Percentiles rank a stretch among this genome's conserved stretches.
These are phyloP conservation scores for Cryptosporidium sp. DNA, from an alignment of 169 alveolate species.

Conservation along the genomic window DNA sequence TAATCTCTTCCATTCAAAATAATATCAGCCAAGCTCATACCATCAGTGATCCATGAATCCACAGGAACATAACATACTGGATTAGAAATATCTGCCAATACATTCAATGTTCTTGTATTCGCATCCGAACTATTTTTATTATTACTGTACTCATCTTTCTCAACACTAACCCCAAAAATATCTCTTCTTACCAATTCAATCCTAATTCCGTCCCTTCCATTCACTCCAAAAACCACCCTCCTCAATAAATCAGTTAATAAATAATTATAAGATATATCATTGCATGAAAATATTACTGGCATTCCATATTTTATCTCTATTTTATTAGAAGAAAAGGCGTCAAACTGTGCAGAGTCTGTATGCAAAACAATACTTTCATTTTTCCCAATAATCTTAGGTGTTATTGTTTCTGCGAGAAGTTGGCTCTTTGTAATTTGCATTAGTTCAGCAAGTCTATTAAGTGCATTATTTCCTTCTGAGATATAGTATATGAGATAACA, in stretches of 20 bases:
- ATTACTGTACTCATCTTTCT: neutral
- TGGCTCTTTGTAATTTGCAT: slow-evolving; percentile 26
- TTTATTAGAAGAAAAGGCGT: neutral
- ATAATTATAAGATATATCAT: slow-evolving; percentile 30
- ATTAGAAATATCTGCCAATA: slow-evolving; percentile 17
- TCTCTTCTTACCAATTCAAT: neutral
- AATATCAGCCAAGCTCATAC: slow-evolving; percentile 61
- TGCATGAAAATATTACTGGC: slow-evolving; percentile 28
- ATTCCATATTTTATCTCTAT: slow-evolving; percentile 14
- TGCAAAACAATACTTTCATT: neutral
- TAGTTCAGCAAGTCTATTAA: slow-evolving; percentile 31
- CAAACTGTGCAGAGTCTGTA: slow-evolving; percentile 22
- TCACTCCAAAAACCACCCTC: slow-evolving; percentile 28
- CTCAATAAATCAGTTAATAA: slow-evolving; percentile 5
- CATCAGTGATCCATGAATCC: slow-evolving; percentile 59
- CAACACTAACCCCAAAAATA: neutral
- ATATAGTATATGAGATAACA: slow-evolving; percentile 58
- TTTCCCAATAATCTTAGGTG: neutral
- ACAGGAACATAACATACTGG: slow-evolving; percentile 54
- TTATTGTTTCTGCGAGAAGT: neutral
- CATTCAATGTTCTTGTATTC: neutral
- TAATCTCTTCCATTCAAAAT: slow-evolving; percentile 66
- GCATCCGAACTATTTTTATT: neutral
- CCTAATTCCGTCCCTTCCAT: neutral
- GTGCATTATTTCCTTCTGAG: slow-evolving; percentile 68